Conservation (phyloP, 2,329 filamentous ascomycete species). For the Colletotrichum limetticola region DNA sequence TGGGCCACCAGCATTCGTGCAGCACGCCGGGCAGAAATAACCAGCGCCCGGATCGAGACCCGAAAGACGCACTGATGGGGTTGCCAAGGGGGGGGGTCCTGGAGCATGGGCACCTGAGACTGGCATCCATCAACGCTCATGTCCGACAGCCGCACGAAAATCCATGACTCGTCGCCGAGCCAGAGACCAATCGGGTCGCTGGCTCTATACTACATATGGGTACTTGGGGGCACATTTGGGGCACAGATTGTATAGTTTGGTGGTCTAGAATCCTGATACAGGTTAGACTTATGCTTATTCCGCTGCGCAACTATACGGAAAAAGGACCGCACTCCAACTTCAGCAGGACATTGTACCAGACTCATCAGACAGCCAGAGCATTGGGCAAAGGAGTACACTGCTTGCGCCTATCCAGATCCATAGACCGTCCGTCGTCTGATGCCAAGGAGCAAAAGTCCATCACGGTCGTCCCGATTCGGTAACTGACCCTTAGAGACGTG, state of each 20-base stretch:
- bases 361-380: background rate
- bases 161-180: constrained; percentile 17
- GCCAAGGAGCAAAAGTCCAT: background rate
- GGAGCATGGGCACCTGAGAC: constrained; percentile 10
- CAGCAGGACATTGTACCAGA: background rate
- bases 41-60: background rate
- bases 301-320: background rate
- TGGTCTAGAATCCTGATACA: background rate
- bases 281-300: constrained; percentile 12
- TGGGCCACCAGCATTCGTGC: background rate
- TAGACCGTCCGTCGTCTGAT: background rate
- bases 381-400: background rate
- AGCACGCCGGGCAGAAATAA: background rate
- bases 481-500: background rate
- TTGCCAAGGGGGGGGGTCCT: background rate
- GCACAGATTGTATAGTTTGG: background rate
- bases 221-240: background rate
- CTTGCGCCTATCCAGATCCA: background rate
- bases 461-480: background rate
- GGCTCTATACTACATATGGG: background rate
- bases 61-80: background rate
- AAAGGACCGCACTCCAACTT: background rate
- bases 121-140: background rate
- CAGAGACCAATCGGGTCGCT: background rate
- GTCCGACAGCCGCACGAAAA: constrained; percentile 6